Conservation (phyloP, 306 rosid species). For the Astragalus membranaceus region DNA sequence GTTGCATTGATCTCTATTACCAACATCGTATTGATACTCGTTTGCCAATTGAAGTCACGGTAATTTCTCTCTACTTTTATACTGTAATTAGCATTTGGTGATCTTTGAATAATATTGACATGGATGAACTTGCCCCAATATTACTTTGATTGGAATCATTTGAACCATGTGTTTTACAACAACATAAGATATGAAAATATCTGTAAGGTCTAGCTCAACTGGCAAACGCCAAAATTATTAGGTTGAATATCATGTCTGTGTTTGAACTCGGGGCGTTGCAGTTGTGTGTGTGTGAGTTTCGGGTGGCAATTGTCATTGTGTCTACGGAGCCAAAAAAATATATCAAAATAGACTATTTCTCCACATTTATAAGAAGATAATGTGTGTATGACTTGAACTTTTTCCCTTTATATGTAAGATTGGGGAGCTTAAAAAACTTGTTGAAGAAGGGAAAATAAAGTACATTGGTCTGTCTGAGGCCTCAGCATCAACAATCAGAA, state of each 20-base stretch:
- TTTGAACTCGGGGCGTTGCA: too few species aligned
- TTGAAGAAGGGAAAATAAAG: constrained; percentile 59
- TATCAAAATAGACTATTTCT: neutral
- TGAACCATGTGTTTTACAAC: neutral
- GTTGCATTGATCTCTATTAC: constrained; percentile 69
- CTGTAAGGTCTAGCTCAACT: too few species aligned
- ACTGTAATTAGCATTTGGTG: neutral
- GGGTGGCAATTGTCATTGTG: too few species aligned
- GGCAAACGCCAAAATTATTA: too few species aligned
- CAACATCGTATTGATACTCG: constrained; percentile 59
- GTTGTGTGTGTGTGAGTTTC: too few species aligned
- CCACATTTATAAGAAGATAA: neutral
- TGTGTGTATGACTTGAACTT: neutral
- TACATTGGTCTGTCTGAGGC: constrained; percentile 66
- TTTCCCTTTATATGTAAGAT: constrained; percentile 23
- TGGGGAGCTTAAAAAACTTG: constrained; percentile 57
- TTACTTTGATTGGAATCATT: neutral
- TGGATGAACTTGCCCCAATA: neutral
- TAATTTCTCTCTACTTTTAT: neutral
- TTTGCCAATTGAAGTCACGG: constrained; percentile 76
- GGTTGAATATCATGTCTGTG: too few species aligned
- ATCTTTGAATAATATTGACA: neutral
- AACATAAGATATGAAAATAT: too few species aligned
- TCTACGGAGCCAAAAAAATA: neutral
- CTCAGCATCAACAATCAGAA: constrained; percentile 60